Percentiles rank a stretch among this genome's conserved stretches.
phyloP scores from a whole-genome alignment of 2,329 filamentous ascomycete genomes.

The Beauveria medogensis region DNA sequence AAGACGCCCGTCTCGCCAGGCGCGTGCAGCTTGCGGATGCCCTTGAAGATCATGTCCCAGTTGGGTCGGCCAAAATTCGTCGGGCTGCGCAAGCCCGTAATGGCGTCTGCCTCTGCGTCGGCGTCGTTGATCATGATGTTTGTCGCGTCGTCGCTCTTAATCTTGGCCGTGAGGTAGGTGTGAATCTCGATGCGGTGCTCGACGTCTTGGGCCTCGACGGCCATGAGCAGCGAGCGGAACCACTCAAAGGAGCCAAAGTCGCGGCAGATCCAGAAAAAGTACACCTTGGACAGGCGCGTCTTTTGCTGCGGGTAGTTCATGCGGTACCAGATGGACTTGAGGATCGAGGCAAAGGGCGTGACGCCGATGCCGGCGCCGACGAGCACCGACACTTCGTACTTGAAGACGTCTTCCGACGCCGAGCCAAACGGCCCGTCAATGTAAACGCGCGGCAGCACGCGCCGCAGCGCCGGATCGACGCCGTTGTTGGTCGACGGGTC shows the following conservation, averaged over 20 bases:
- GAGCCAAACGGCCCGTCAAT: constrained; percentile 81
- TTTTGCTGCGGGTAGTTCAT: constrained; percentile 81
- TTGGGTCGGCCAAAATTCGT: constrained; percentile 83
- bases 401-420: constrained; percentile 83
- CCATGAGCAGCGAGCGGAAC: constrained; percentile 76
- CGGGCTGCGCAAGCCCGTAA: constrained; percentile 72
- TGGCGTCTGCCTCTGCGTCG: constrained; percentile 75
- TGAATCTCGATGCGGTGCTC: constrained; percentile 83
- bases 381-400: constrained; percentile 73
- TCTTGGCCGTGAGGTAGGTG: constrained; percentile 80
- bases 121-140: constrained; percentile 93
- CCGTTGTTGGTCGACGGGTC: constrained; percentile 36
- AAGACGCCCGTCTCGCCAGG: constrained; percentile 70
- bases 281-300: constrained; percentile 74
- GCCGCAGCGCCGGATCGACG: constrained; percentile 62
- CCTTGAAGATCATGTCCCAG: constrained; percentile 85
- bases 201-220: constrained; percentile 79
- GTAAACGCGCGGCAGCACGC: constrained; percentile 71
- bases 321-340: constrained; percentile 89
- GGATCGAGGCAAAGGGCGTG: constrained; percentile 77
- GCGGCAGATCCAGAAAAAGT: constrained; percentile 89
- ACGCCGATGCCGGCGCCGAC: constrained; percentile 78
- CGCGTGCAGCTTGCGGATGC: constrained; percentile 69
- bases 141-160: constrained; percentile 76
- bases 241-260: constrained; percentile 85